Evolutionary conservation across 345 rosid genomes (phyloP).

Genomic region (Conringia planisiliqua): DNA sequence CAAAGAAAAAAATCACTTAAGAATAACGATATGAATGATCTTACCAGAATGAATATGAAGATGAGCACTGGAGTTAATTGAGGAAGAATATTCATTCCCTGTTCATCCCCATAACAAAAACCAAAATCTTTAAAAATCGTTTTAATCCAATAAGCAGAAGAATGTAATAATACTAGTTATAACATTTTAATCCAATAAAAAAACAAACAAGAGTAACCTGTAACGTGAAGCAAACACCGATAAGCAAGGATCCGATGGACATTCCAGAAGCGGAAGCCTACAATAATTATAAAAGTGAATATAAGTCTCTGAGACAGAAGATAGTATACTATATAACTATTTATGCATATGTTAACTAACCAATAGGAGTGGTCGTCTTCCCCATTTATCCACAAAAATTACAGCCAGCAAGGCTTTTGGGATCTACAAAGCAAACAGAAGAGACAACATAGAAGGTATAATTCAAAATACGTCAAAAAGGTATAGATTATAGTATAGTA

Average conservation of each 20-base stretch:
- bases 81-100: slow-evolving; percentile 19
- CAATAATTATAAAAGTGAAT: background rate
- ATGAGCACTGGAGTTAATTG: slow-evolving; percentile 16
- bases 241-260: slow-evolving; percentile 34
- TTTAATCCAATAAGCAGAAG: background rate
- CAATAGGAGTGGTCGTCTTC: slow-evolving; percentile 44
- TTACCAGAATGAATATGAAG: slow-evolving; percentile 21
- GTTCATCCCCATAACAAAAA: background rate
- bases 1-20: too few relatives aligned
- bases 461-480: too few relatives aligned
- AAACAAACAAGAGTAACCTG: slow-evolving; percentile 37
- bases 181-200: background rate
- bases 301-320: background rate
- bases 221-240: slow-evolving; percentile 46
- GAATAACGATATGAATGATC: background rate
- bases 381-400: slow-evolving; percentile 45
- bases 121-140: background rate
- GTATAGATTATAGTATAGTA: background rate
- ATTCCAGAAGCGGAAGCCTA: slow-evolving; percentile 48
- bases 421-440: slow-evolving; percentile 24
- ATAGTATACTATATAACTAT: background rate
- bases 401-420: slow-evolving; percentile 35
- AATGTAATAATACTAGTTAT: background rate
- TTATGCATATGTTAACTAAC: background rate
- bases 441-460: background rate